These are phyloP conservation scores for Candida methanosorbosa DNA, from an alignment of 805 yeast species.

Conservation along the genomic window DNA sequence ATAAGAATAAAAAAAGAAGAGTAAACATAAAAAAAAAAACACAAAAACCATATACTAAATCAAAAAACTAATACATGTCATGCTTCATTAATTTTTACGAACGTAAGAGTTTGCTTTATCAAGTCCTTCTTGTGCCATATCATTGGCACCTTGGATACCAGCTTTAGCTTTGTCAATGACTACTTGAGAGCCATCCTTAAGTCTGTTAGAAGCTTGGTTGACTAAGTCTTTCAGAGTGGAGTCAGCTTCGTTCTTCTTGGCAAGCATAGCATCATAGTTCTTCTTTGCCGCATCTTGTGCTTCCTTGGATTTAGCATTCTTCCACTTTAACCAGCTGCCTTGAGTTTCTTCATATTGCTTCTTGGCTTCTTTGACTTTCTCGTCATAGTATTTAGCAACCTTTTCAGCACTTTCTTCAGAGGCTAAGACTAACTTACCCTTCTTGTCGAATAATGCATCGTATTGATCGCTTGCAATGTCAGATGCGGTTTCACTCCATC, in stretches of 20 bases:
- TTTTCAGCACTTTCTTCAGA: conserved; percentile 15
- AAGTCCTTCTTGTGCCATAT: conserved; percentile 14
- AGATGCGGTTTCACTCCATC: conserved; percentile 39
- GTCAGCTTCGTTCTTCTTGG: conserved; percentile 16
- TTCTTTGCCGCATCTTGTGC: conserved; percentile 18
- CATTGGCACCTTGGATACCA: conserved; percentile 11
- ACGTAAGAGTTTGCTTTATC: conserved; percentile 12
- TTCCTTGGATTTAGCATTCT: conserved; percentile 19
- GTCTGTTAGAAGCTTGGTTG: conserved; percentile 6
- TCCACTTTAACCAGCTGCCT: conserved; percentile 21
- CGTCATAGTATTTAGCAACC: conserved; percentile 14
- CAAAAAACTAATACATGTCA: too few species aligned
- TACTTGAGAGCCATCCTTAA: conserved; percentile 2
- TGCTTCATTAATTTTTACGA: background rate
- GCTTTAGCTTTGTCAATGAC: conserved; percentile 7
- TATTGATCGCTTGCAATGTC: conserved; percentile 34
- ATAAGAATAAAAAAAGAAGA: too few species aligned
- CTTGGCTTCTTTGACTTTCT: conserved; percentile 16
- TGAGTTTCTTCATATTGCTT: conserved; percentile 18
- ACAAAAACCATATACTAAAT: too few species aligned
- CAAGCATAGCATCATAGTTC: conserved; percentile 12
- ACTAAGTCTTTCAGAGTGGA: conserved; percentile 8
- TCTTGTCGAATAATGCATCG: conserved; percentile 15
- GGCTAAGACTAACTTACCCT: conserved; percentile 11
- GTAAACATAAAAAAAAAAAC: too few species aligned